Base-by-base conservation (phyloP, 768 basidiomycete species). In the Tricholoma furcatifolium region DNA sequence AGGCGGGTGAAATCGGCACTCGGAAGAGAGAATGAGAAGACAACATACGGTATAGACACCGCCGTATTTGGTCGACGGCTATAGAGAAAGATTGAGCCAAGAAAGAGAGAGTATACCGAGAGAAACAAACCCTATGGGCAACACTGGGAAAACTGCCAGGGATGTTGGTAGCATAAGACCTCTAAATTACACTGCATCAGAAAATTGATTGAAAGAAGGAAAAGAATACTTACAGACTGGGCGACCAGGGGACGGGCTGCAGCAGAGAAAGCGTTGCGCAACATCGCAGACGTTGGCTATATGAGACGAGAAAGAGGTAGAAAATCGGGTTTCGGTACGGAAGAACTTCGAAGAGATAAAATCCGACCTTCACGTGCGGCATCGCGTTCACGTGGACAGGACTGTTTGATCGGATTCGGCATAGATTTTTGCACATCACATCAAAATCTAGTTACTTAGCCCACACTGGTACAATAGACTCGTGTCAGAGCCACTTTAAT, bases 41-140 rank as follows among this genome's bases (percentile, higher is more conserved):
- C 39, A 39, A 67, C 86, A 58, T 62, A 93, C 93, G 40, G 91
- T 94, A 71, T 93, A 93, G 54, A 94, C 85, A 55, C 93, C 93
- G 39, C 94, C 94, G 65, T 94, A 93, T 74, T 95, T 94, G 46
- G 90, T 91, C 7, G 89, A 78, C 40, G 82, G 80, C 92, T 94
- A 55, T n/a, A 11, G 48, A 23, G 11, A 39, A 41, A 23, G 50
- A 20, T 18, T 52, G 47, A 60, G 54, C 17, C 48, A 40, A 59
- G 17, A 42, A 48, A 38, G 41, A 36, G 56, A 21, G 45, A 53
- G 50, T 47, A 41, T 60, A 53, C n/a, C n/a, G 62, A 27, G 45
- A 43, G 51, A 52, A 56, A 74, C 79, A 49, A 66, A 91, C 91
- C 64, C 85, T 79, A 60, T 85, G 79, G 8, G 85, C 77, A 54